Conservation (phyloP, 306 rosid species). For the Rosa chinensis region DNA sequence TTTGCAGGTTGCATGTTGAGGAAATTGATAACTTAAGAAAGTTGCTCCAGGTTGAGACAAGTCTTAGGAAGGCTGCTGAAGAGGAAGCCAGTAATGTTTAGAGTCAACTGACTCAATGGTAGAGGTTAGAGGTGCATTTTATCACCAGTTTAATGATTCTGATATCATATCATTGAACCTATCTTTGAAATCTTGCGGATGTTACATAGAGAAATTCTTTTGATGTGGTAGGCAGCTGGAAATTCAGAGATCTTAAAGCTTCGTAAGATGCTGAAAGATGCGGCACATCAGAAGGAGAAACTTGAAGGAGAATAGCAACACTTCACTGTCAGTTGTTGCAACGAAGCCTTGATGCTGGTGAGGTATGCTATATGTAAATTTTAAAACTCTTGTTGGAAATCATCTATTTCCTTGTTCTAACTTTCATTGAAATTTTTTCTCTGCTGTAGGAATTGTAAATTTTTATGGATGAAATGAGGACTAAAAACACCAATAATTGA, state of each 20-base stretch:
- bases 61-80: slow-evolving; percentile 75
- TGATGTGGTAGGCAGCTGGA: not conserved
- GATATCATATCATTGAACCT: not conserved
- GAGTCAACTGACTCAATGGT: slow-evolving; percentile 63
- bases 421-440: not conserved
- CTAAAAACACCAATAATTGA: not conserved
- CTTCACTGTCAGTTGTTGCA: slow-evolving; percentile 84
- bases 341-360: slow-evolving; percentile 76
- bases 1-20: slow-evolving; percentile 32
- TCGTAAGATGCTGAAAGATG: slow-evolving; percentile 49
- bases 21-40: slow-evolving; percentile 72
- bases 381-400: not conserved
- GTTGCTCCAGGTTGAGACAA: slow-evolving; percentile 64
- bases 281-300: slow-evolving; percentile 64
- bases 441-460: not conserved
- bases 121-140: slow-evolving; percentile 77
- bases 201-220: slow-evolving; percentile 5
- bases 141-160: slow-evolving; percentile 25
- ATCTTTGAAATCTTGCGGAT: slow-evolving; percentile 8
- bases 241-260: too few relatives aligned
- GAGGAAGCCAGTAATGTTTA: slow-evolving; percentile 69
- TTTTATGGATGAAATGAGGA: not conserved
- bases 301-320: slow-evolving; percentile 39
- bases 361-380: slow-evolving; percentile 45
- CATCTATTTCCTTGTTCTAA: not conserved